Percentiles rank a stretch among this genome's conserved stretches.
phyloP scores from a whole-genome alignment of 768 basidiomycete genomes.

The Cystofilobasidium capitatum region DNA sequence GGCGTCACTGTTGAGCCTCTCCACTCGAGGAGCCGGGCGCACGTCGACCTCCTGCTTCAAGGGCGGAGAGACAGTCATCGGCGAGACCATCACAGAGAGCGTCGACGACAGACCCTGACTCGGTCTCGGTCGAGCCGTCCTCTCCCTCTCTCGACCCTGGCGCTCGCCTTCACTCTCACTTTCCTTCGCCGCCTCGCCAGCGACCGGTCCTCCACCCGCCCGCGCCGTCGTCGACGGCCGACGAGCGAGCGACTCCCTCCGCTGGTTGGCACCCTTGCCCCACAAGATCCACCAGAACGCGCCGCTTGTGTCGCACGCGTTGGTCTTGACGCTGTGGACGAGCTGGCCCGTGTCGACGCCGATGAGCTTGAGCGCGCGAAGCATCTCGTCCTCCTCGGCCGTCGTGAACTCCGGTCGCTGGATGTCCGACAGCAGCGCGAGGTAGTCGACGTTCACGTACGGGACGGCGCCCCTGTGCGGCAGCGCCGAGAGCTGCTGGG shows the following conservation, averaged over 20 bases:
- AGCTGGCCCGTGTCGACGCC: slow-evolving; percentile 93
- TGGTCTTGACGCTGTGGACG: slow-evolving; percentile 78
- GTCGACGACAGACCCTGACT: neutral
- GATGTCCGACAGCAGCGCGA: slow-evolving; percentile 37
- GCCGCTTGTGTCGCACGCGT: slow-evolving; percentile 85
- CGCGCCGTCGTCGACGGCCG: neutral
- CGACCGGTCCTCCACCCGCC: no score
- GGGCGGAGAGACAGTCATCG: neutral
- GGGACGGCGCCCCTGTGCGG: slow-evolving; percentile 31
- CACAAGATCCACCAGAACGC: slow-evolving; percentile 96
- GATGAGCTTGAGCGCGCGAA: slow-evolving; percentile 61
- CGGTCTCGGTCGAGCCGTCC: neutral
- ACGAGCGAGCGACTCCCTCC: slow-evolving; percentile 40
- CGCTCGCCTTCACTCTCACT: neutral
- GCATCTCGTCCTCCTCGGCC: slow-evolving; percentile 62
- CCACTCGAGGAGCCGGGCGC: neutral
- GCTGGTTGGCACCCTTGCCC: slow-evolving; percentile 49
- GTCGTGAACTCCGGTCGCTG: slow-evolving; percentile 82
- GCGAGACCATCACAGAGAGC: neutral
- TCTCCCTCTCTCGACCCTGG: neutral
- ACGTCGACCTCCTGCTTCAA: neutral
- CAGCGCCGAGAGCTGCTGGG: slow-evolving; percentile 27
- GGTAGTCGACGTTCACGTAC: slow-evolving; percentile 43
- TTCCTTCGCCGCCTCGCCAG: neutral
- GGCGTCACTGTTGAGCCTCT: neutral